Percentiles rank a stretch among this genome's conserved stretches.
phyloP scores from a whole-genome alignment of 345 rosid genomes.

The Brassica juncea region DNA sequence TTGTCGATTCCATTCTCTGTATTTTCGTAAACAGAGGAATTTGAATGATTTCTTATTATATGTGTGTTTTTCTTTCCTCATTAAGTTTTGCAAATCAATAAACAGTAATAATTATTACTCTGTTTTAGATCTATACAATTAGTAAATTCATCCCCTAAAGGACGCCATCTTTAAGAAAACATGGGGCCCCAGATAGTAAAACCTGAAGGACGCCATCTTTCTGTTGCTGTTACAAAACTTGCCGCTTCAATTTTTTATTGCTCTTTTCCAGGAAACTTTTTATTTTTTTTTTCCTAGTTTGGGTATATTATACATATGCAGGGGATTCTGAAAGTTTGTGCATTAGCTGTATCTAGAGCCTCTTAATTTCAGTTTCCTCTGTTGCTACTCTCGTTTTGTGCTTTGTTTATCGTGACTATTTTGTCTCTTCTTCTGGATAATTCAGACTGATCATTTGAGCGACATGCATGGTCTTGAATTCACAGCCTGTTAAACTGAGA shows the following conservation, averaged over 20 bases:
- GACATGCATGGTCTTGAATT: slow-evolving; percentile 35
- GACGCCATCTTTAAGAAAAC: no score
- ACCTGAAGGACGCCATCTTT: slow-evolving; percentile 19
- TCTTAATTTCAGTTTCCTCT: background rate
- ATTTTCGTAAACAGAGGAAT: slow-evolving; percentile 11
- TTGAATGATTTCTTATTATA: background rate
- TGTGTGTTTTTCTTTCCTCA: background rate
- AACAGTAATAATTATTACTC: slow-evolving; percentile 17
- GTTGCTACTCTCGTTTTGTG: background rate
- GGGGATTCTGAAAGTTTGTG: background rate
- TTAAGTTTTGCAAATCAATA: slow-evolving; percentile 26
- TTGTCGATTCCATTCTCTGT: slow-evolving; percentile 8
- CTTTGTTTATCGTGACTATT: background rate
- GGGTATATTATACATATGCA: background rate
- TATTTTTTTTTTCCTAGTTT: background rate
- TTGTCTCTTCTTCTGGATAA: slow-evolving; percentile 5
- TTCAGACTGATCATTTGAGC: slow-evolving; percentile 12
- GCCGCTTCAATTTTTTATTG: slow-evolving; percentile 5
- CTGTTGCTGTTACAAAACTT: slow-evolving; percentile 22
- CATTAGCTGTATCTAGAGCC: background rate
- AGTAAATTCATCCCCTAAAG: background rate
- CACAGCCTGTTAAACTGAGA: slow-evolving; percentile 16
- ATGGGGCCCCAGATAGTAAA: slow-evolving; percentile 13
- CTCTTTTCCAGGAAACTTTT: slow-evolving; percentile 1
- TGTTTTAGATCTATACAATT: slow-evolving; percentile 21